Percentiles rank a stretch among this genome's conserved stretches.
phyloP scores from a whole-genome alignment of 2,329 filamentous ascomycete species.

The Fusarium dlaminii region DNA sequence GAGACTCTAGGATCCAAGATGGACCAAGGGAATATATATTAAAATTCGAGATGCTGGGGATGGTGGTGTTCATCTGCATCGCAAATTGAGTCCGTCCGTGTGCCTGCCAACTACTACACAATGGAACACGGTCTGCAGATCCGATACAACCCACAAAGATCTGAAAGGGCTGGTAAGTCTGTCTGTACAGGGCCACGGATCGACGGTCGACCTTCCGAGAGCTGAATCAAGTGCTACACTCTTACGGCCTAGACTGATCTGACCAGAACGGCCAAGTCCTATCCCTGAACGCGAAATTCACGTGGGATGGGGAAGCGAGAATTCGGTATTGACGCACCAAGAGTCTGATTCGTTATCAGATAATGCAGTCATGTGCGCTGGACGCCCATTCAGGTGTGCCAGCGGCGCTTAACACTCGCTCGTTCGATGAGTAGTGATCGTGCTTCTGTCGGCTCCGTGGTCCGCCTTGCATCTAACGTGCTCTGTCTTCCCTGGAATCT shows the following conservation, averaged over 20 bases:
- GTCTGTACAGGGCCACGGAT: slow-evolving; percentile 22
- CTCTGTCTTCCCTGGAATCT: background rate
- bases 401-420: slow-evolving; percentile 3
- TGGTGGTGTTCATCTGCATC: background rate
- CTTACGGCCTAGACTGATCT: slow-evolving; percentile 11
- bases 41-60: background rate
- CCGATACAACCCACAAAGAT: slow-evolving; percentile 33
- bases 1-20: background rate
- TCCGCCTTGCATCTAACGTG: slow-evolving; percentile 3
- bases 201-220: slow-evolving; percentile 36
- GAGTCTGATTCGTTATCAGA: background rate
- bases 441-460: slow-evolving; percentile 21
- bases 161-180: slow-evolving; percentile 15
- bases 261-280: slow-evolving; percentile 12
- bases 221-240: background rate
- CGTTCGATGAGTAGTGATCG: background rate
- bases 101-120: slow-evolving; percentile 5
- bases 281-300: background rate
- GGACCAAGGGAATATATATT: slow-evolving; percentile 28
- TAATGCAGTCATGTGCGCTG: background rate
- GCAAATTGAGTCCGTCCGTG: background rate
- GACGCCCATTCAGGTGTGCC: background rate
- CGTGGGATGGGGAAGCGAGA: slow-evolving; percentile 16
- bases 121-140: slow-evolving; percentile 37
- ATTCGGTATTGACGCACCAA: slow-evolving; percentile 11